Conservation (phyloP, 768 basidiomycete genomes). For the Trametes coccinea region DNA sequence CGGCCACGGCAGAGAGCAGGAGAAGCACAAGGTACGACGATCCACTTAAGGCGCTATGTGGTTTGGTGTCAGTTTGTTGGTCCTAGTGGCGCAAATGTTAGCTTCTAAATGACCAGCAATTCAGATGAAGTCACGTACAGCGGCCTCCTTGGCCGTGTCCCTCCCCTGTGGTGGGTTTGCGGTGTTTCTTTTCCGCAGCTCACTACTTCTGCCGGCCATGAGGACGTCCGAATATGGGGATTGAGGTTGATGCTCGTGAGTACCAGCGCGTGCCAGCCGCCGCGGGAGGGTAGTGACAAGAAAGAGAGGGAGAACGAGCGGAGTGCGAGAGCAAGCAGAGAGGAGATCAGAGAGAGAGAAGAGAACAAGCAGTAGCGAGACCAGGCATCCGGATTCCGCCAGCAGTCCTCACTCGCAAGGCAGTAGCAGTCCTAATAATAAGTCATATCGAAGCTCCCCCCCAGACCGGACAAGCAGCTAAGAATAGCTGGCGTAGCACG, state of each 20-base stretch:
- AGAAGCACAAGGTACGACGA: constrained; percentile 18
- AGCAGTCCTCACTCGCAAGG: background rate
- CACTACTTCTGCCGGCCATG: background rate
- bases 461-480: background rate
- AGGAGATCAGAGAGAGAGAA: background rate
- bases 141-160: background rate
- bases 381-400: background rate
- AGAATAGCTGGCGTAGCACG: background rate
- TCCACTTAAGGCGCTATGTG: background rate
- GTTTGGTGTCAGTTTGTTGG: background rate
- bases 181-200: constrained; percentile 11
- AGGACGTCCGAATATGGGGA: background rate
- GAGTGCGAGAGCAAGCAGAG: background rate
- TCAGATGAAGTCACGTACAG: background rate
- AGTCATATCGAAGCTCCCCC: too few relatives aligned
- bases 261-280: constrained; percentile 14
- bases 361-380: background rate
- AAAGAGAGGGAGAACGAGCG: background rate
- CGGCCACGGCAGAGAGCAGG: constrained; percentile 9
- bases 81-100: background rate
- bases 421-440: too few relatives aligned
- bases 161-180: background rate
- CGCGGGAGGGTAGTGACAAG: background rate
- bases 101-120: background rate
- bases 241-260: background rate